Evolutionary conservation across 2,329 filamentous ascomycete genomes (phyloP), one percentile per base, ranked within the genome.

Genomic region (Colletotrichum theobromicola): DNA sequence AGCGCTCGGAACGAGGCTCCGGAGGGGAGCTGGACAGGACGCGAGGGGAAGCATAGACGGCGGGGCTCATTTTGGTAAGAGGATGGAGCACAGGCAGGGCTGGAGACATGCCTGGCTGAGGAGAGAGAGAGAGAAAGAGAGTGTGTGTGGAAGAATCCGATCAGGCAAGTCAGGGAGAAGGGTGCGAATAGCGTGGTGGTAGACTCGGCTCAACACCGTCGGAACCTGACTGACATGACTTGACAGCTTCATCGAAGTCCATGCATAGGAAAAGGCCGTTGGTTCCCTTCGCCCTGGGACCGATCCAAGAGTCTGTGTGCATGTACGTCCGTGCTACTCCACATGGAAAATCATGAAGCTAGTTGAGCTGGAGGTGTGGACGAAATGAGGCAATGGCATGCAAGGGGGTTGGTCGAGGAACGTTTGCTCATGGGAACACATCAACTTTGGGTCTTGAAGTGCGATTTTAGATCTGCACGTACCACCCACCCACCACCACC

Each of bases 1-100:
- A 55, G 46, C 69, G 53, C 46, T 72, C 76, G 75, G 69, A 69
- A 77, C 70, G 72, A 72, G 66, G 50, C 67, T 70, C 66, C 58
- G 63, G 67, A 70, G 74, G 37, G 62, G 15, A 46, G 16, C 57
- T 61, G 50, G 67, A 64, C 55, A 73, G 32, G 42, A 35, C 53
- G 55, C 24, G 35, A 77, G 68, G 62, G 46, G 28, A 53, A 61
- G 42, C 30, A 18, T n/a, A 42, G 72, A 71, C 53, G 21, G 61
- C 32, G 18, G 30, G 60, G 63, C 18, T 46, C 37, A 35, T 26
- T 21, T 42, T 7, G 67, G 61, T 18, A 37, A 32, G 32, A 58
- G 50, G 50, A 57, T 58, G 32, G 24, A 42, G 50, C 12, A 71
- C 34, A 53, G 61, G 65, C 55, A 35, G 67, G 50, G 50, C 60